Conservation (phyloP, 2,329 filamentous ascomycete genomes). For the Thermothelomyces thermophilus region DNA sequence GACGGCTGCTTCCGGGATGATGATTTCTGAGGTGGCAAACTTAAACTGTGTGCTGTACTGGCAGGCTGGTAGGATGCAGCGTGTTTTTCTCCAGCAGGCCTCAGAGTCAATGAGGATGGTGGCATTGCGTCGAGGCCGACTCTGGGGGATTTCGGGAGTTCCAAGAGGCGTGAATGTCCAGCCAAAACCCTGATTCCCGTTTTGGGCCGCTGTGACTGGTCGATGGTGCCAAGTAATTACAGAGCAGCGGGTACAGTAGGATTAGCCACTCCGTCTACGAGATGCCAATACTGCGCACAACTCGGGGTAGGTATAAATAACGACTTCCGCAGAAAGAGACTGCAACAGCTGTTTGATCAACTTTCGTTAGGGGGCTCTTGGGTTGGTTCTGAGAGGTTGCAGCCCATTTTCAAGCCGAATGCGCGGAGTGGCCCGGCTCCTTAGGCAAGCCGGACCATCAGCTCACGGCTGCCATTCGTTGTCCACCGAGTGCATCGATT, state of each 20-base stretch:
- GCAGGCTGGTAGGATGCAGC: conserved; percentile 5
- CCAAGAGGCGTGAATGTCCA: conserved; percentile 3
- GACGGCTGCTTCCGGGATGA: conserved; percentile 20
- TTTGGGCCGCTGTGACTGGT: conserved; percentile 23
- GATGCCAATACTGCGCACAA: background rate
- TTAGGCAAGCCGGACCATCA: conserved; percentile 6
- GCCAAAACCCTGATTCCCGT: conserved; percentile 22
- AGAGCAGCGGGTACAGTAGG: conserved; percentile 6
- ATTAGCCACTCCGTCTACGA: background rate
- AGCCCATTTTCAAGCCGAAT: background rate
- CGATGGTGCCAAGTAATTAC: conserved; percentile 16
- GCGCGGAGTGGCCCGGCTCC: background rate
- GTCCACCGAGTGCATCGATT: conserved; percentile 21
- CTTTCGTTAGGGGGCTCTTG: background rate
- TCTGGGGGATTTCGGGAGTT: conserved; percentile 7
- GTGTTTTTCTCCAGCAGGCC: conserved; percentile 9
- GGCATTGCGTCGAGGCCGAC: conserved; percentile 18
- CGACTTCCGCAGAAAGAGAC: background rate
- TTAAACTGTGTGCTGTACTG: background rate
- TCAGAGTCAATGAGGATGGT: conserved; percentile 2
- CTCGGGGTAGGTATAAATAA: background rate
- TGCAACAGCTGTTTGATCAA: background rate
- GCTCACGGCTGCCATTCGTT: conserved; percentile 1
- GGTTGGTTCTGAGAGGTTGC: background rate
- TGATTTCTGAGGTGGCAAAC: background rate